Evolutionary conservation across 768 basidiomycete species (phyloP), one percentile per base, ranked within the genome.

Genomic region (Auriculariales sp.): DNA sequence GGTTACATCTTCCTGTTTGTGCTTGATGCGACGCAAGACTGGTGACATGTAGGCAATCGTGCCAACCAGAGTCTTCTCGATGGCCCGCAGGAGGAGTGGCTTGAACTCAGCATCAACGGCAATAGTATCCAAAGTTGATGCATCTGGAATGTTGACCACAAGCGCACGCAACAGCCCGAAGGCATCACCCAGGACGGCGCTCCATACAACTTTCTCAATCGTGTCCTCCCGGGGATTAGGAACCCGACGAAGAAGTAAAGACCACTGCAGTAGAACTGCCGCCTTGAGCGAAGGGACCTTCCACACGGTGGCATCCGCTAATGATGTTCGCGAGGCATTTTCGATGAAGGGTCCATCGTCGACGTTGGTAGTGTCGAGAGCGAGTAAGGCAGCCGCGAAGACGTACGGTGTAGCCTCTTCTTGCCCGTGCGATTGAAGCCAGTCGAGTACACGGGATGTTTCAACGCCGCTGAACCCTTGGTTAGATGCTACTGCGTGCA

Each of bases 1-100:
- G 3, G 82, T 71, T 24, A 82, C 62, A 59, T 95, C 91, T 62
- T 94, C 91, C 61, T 95, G 92, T 28, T 83, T 68, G 54, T 91
- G 86, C 58, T 90, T 88, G 61, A 95, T 83, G 36, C 62, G 60
- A 29, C 59, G 56, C 2, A 68, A 57, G 33, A 66, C 57, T 9
- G 57, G 52, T 15, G 57, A 58, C 46, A 63, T 59, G 35, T 57
- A 61, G 29, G 56, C 54, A 47, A 68, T 59, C 48, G 67, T 58
- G 14, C 24, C 44, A 22, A 48, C 48, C 28, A 92, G 64, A 11
- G 91, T 75, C 1, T 69, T 68, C 59, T 92, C 91, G 53, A 86
- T 80, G 4, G 73, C 71, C 28, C 72, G 66, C 17, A 91, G 64
- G 9, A 91, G 64, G 12, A 68, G 59, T 1, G 69, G 61, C 53